Evolutionary conservation across 345 rosid species (phyloP).

Genomic region (Melaleuca quinquenervia): DNA sequence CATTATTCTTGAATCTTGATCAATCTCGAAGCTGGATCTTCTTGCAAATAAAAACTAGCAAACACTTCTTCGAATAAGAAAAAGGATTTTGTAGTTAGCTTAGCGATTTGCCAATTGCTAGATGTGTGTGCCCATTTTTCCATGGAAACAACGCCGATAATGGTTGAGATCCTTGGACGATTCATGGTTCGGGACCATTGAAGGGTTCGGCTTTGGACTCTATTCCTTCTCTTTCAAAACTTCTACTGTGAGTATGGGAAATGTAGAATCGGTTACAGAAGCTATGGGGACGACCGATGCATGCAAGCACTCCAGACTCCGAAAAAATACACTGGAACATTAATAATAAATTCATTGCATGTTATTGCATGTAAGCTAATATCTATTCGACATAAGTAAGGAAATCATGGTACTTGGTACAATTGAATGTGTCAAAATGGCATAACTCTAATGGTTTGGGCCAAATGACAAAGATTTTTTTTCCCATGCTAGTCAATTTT

Average conservation of each 20-base stretch:
- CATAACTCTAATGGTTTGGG: background rate
- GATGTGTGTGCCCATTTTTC: background rate
- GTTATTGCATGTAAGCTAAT: background rate
- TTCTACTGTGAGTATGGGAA: background rate
- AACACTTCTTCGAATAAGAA: background rate
- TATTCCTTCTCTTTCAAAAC: background rate
- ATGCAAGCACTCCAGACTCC: background rate
- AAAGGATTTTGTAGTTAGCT: background rate
- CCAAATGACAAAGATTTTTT: background rate
- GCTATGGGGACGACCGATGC: background rate
- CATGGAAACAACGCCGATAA: background rate
- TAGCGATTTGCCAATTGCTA: background rate
- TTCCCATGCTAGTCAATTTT: background rate
- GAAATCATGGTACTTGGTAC: background rate
- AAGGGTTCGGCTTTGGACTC: background rate
- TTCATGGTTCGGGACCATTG: background rate
- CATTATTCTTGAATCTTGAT: background rate
- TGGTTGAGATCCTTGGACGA: conserved; percentile 1
- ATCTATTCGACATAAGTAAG: background rate
- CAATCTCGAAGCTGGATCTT: background rate
- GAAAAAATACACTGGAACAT: background rate
- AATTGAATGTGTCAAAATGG: background rate
- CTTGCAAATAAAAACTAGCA: background rate
- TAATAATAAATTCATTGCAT: background rate
- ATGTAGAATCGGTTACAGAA: background rate